Percentiles rank a stretch among this genome's conserved stretches.
Evolutionary conservation across 805 yeast species (phyloP).

Genomic region (Metschnikowia colocasiae): DNA sequence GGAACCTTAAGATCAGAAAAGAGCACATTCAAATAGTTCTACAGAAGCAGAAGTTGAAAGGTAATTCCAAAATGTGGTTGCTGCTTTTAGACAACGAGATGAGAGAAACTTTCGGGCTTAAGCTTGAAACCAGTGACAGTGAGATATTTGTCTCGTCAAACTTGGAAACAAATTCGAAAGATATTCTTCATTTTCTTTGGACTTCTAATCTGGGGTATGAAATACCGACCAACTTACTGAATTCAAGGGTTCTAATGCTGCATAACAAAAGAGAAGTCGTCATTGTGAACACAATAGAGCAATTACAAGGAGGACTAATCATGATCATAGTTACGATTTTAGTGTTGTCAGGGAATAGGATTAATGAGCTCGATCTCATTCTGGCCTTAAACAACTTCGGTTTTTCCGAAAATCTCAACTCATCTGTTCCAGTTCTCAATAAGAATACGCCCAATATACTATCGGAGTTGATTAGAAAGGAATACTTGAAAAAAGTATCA

Average conservation of each 20-base stretch:
- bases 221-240: constrained; percentile 1
- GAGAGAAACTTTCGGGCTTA: constrained; percentile 27
- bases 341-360: constrained; percentile 31
- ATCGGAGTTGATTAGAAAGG: constrained; percentile 26
- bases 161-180: constrained; percentile 20
- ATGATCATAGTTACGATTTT: constrained; percentile 27
- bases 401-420: constrained; percentile 20
- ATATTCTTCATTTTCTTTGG: constrained; percentile 28
- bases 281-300: constrained; percentile 25
- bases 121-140: constrained; percentile 15
- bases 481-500: constrained; percentile 24
- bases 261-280: constrained; percentile 16
- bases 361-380: constrained; percentile 26
- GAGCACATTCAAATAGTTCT: constrained; percentile 15
- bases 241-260: constrained; percentile 20
- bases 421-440: constrained; percentile 21
- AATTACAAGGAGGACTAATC: constrained; percentile 30
- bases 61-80: constrained; percentile 22
- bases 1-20: constrained; percentile 11
- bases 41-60: constrained; percentile 16
- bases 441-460: constrained; percentile 22
- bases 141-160: constrained; percentile 22
- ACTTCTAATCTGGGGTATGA: constrained; percentile 1
- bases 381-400: constrained; percentile 25
- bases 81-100: constrained; percentile 17